These are phyloP conservation scores for Vaccinium darrowii DNA, from an alignment of 148 eudicot genomes.

Conservation along the genomic window DNA sequence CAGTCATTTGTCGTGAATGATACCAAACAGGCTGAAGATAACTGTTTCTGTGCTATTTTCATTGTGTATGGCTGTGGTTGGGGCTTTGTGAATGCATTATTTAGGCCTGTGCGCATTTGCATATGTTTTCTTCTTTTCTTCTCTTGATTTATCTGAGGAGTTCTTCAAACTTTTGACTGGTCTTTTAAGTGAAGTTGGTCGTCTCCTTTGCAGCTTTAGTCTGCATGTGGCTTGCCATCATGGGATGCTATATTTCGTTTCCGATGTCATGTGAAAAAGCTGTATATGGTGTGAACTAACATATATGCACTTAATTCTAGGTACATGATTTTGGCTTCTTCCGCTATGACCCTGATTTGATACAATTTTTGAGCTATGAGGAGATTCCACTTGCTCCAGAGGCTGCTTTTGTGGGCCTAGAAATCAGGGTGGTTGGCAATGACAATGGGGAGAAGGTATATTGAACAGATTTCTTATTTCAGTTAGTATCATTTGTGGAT, in stretches of 20 bases:
- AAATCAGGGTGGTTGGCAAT: constrained; percentile 96
- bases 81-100: not conserved
- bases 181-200: not conserved
- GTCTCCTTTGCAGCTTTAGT: not conserved
- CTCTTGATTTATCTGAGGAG: not conserved
- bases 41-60: not conserved
- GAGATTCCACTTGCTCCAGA: constrained; percentile 99
- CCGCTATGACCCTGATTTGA: constrained; percentile 78
- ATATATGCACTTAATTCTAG: constrained; percentile 31
- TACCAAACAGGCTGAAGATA: not conserved
- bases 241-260: not conserved
- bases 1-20: not conserved
- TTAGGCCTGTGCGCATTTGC: not conserved
- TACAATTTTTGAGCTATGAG: constrained; percentile 85
- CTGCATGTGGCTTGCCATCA: not conserved
- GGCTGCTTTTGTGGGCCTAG: constrained; percentile 94
- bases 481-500: not conserved
- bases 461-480: not conserved
- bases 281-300: constrained; percentile 8
- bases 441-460: constrained; percentile 99
- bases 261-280: not conserved
- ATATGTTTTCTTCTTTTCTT: not conserved
- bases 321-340: constrained; percentile 99
- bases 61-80: not conserved
- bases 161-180: not conserved